Conservation (phyloP, 371 early-diverging fungal genomes). For the Mucor lusitanicus region DNA sequence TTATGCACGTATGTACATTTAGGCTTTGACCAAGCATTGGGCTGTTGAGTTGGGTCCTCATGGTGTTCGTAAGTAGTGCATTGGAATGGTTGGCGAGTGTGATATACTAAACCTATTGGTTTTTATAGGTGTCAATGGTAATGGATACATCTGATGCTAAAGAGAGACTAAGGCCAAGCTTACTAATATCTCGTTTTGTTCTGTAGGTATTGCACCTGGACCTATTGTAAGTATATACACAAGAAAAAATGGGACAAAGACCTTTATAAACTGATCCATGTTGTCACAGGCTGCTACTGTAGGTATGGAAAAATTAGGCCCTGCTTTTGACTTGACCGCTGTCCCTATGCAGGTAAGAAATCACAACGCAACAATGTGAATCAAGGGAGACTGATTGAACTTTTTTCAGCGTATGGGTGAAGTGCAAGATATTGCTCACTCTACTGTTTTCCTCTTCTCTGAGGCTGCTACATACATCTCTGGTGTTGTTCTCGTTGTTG, state of each 20-base stretch:
- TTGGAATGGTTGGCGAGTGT: not conserved
- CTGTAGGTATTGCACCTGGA: conserved; percentile 47
- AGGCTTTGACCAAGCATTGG: conserved; percentile 58
- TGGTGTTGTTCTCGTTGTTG: conserved; percentile 68
- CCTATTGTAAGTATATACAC: conserved; percentile 36
- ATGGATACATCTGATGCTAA: not conserved
- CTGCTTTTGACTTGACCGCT: conserved; percentile 14
- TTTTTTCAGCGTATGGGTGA: conserved; percentile 49
- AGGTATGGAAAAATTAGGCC: conserved; percentile 42
- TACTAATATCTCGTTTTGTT: not conserved
- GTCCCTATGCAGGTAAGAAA: conserved; percentile 39
- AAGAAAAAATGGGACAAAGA: not conserved
- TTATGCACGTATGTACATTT: not conserved
- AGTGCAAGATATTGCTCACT: conserved; percentile 70
- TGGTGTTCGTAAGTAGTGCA: conserved; percentile 42
- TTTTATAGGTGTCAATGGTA: conserved; percentile 29
- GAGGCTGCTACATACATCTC: conserved; percentile 65
- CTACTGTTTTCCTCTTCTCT: conserved; percentile 72
- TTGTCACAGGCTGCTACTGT: conserved; percentile 21
- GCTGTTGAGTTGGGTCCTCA: conserved; percentile 54
- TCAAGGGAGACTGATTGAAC: not conserved
- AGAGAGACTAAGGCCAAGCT: not conserved
- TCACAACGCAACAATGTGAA: not conserved
- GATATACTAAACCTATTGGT: not conserved
- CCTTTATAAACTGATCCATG: not conserved